A percentile compares a stretch with the other conserved stretches of the same genome.
Evolutionary conservation across 257 asterid genomes (phyloP).

Genomic region (Penstemon davidsonii): DNA sequence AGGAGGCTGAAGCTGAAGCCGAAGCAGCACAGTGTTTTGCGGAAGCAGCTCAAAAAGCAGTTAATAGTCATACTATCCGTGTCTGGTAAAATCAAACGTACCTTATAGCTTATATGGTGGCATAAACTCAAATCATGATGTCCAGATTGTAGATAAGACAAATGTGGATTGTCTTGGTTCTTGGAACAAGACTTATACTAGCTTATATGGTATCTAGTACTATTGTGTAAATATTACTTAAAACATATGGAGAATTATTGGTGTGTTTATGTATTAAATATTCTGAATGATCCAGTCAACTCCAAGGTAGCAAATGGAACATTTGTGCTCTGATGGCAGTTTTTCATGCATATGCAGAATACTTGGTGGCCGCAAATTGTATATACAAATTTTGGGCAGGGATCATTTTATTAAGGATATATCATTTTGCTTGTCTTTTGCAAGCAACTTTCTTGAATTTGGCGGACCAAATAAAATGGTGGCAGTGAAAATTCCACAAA

Average conservation of each 20-base stretch:
- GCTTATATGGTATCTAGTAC: not conserved
- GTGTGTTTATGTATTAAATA: not conserved
- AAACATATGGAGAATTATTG: not conserved
- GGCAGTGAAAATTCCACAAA: too few relatives aligned
- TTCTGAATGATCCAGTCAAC: not conserved
- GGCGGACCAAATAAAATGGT: too few relatives aligned
- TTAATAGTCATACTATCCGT: constrained; percentile 49
- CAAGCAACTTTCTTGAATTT: not conserved
- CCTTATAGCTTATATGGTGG: not conserved
- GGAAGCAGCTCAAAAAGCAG: constrained; percentile 68
- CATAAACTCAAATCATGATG: not conserved
- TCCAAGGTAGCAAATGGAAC: not conserved
- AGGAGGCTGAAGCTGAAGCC: constrained; percentile 91
- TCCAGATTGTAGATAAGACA: not conserved
- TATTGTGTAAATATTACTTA: not conserved
- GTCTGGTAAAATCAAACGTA: constrained; percentile 53
- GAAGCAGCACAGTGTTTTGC: constrained; percentile 87
- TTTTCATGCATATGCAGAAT: constrained; percentile 35
- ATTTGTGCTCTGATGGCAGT: constrained; percentile 15
- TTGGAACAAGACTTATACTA: not conserved
- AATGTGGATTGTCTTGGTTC: not conserved
- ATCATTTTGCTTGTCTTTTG: constrained; percentile 19
- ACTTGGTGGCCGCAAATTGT: constrained; percentile 19
- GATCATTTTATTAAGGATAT: constrained; percentile 15
- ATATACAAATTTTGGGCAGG: constrained; percentile 19